These are phyloP conservation scores for Thermomucor indicae-seudaticae DNA, from an alignment of 371 early-diverging fungal species.

Conservation along the genomic window DNA sequence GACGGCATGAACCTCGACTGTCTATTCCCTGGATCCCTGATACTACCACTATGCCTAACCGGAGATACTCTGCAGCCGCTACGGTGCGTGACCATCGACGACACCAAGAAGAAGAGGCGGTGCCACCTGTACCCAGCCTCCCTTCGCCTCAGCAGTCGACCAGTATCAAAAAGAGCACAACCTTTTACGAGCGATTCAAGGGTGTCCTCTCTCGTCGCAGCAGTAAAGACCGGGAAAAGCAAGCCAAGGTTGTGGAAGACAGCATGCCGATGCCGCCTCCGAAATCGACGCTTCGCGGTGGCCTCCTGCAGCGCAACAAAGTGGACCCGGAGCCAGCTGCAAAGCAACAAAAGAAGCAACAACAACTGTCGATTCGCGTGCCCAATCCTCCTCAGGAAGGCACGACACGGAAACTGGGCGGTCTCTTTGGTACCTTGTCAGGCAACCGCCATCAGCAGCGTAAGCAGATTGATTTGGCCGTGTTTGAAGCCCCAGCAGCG, in stretches of 20 bases:
- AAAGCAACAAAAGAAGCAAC: slow-evolving; percentile 22
- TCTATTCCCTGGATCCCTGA: slow-evolving; percentile 13
- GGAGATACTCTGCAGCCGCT: slow-evolving; percentile 10
- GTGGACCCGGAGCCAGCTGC: slow-evolving; percentile 17
- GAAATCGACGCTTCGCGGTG: slow-evolving; percentile 25
- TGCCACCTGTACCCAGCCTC: not conserved
- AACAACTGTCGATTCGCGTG: slow-evolving; percentile 37
- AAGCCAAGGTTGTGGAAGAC: slow-evolving; percentile 6
- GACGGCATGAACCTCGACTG: slow-evolving; percentile 7
- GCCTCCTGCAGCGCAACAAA: slow-evolving; percentile 24
- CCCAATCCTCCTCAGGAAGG: slow-evolving; percentile 25
- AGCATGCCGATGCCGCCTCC: slow-evolving; percentile 19
- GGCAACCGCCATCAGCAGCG: slow-evolving; percentile 24
- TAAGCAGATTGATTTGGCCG: slow-evolving; percentile 36
- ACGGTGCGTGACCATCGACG: slow-evolving; percentile 6
- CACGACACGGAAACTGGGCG: slow-evolving; percentile 26
- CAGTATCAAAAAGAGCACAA: slow-evolving; percentile 36
- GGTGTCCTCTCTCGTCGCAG: slow-evolving; percentile 19
- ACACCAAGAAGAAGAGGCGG: not conserved
- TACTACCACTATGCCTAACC: slow-evolving; percentile 7
- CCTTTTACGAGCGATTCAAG: slow-evolving; percentile 34
- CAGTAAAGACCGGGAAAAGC: slow-evolving; percentile 16
- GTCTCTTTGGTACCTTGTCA: slow-evolving; percentile 16
- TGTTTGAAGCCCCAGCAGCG: slow-evolving; percentile 21
- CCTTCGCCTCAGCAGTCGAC: not conserved